Base-by-base conservation (phyloP, 805 yeast genomes). In the Saturnispora gosingensis region DNA sequence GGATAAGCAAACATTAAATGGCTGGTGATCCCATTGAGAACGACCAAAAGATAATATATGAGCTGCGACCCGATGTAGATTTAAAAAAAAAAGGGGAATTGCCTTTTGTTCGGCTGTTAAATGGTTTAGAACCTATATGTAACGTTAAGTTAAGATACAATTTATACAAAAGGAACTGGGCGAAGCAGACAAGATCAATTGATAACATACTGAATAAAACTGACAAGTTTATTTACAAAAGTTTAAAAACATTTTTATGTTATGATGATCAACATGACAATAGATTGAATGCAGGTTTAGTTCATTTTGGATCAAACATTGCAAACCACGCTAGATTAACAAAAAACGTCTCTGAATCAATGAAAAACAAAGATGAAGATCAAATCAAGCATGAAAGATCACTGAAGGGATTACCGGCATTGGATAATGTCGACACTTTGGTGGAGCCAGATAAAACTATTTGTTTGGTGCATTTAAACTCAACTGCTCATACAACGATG, bases 91-190 rank as follows among this genome's bases (percentile, higher is more conserved):
- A 46, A 5, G 53, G 44, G 4, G 46, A 56, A 3, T 54, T 67
- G 6, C 80, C 80, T 11, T 74, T 77, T 61, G 66, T 72, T 7
- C 61, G 65, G 45, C 61, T 77, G 6, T 53, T 76, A 38, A 68
- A 70, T 16, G 80, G 79, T 1, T 55, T 65, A 15, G 82, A 78
- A 57, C 67, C 75, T 1, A 51, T 57, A 4, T 65, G 61, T 1
- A 67, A 70, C 50, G 67, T 69, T 24, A 51, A 62, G 20, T 57
- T 66, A 35, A 59, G 82, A 54, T 72, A 76, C 72, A 64, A 67
- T 34, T 55, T 74, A 39, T 77, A 70, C 55, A 58, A 66, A 36
- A 65, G 66, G 57, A 72, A 65, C 34, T 73, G 75, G 76, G 42
- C 59, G 0, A 56, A 53, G 20, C 74, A 71, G 51, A 53, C 66